Percentiles rank a stretch among this genome's conserved stretches.
These are phyloP conservation scores for Gossypium gossypioides DNA, from an alignment of 441 rosid genomes.

Conservation along the genomic window DNA sequence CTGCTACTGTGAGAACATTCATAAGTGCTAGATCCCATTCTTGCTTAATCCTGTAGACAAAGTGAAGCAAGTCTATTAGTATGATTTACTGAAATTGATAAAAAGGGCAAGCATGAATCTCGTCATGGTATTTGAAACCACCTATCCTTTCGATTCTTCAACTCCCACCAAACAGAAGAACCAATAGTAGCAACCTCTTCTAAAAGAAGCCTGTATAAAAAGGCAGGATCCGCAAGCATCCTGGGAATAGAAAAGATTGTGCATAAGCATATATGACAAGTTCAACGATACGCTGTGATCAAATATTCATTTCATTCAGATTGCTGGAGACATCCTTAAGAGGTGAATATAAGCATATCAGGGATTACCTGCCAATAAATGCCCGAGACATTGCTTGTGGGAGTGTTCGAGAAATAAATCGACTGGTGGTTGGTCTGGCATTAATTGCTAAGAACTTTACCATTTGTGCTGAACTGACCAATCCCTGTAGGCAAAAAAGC, in stretches of 20 bases:
- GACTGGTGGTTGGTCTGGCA: constrained; percentile 81
- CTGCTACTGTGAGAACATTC: constrained; percentile 74
- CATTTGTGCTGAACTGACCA: constrained; percentile 96
- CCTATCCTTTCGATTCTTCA: constrained; percentile 83
- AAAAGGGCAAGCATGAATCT: not conserved
- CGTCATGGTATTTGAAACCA: constrained; percentile 20
- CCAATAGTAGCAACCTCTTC: constrained; percentile 88
- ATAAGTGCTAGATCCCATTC: constrained; percentile 95
- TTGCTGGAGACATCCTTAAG: not conserved
- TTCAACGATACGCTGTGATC: not conserved
- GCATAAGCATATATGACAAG: constrained; percentile 3
- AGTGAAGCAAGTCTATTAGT: constrained; percentile 17
- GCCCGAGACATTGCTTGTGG: constrained; percentile 79
- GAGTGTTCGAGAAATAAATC: constrained; percentile 74
- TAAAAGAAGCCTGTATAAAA: constrained; percentile 68
- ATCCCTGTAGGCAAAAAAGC: constrained; percentile 50
- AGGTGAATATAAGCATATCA: not conserved
- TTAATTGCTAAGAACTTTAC: constrained; percentile 77
- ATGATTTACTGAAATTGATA: constrained; percentile 3
- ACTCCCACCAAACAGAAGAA: constrained; percentile 84
- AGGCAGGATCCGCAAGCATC: constrained; percentile 95
- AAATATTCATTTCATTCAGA: constrained; percentile 3
- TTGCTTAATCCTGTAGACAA: constrained; percentile 53
- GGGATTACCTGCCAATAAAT: constrained; percentile 81
- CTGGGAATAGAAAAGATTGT: constrained; percentile 32